phyloP scores from a whole-genome alignment of 1,284 basidiomycete genomes.

The Cutaneotrichosporon sp. region DNA sequence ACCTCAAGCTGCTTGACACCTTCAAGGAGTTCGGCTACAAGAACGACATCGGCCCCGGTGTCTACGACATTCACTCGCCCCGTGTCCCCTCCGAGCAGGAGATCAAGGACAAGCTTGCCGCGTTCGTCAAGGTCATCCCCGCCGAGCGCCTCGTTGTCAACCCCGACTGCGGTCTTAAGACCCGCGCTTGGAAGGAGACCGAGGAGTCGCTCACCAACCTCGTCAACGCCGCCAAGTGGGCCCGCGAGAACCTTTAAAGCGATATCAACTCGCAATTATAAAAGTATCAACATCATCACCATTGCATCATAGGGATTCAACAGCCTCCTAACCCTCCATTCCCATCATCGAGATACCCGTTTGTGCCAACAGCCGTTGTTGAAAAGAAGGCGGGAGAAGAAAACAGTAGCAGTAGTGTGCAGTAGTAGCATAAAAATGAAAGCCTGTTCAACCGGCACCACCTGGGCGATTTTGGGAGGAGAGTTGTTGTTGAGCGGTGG shows the following conservation, averaged over 20 bases:
- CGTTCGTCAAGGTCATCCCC: conserved; percentile 78
- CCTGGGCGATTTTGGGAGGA: background rate
- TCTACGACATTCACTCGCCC: conserved; percentile 99
- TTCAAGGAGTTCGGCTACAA: conserved; percentile 97
- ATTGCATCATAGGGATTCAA: conserved; percentile 27
- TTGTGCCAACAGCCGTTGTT: conserved; percentile 27
- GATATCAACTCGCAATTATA: conserved; percentile 14
- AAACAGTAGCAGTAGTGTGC: conserved; percentile 20
- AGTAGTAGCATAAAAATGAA: conserved; percentile 36
- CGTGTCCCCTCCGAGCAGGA: conserved; percentile 93
- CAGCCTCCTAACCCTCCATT: conserved; percentile 23
- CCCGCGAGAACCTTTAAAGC: conserved; percentile 72
- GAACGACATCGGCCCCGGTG: conserved; percentile 97
- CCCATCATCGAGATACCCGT: conserved; percentile 31
- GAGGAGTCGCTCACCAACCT: conserved; percentile 81
- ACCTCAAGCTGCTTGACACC: conserved; percentile 93
- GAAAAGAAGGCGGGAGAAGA: conserved; percentile 18
- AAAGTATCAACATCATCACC: conserved; percentile 6
- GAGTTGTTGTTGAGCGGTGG: background rate
- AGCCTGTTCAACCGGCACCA: conserved; percentile 54
- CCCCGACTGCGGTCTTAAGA: conserved; percentile 80
- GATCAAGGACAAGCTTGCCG: conserved; percentile 87
- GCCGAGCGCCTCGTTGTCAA: conserved; percentile 81
- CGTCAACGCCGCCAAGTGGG: conserved; percentile 86
- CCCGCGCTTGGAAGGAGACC: conserved; percentile 95